phyloP scores from a whole-genome alignment of 1,284 basidiomycete species.

The Amylostereum areolatum region DNA sequence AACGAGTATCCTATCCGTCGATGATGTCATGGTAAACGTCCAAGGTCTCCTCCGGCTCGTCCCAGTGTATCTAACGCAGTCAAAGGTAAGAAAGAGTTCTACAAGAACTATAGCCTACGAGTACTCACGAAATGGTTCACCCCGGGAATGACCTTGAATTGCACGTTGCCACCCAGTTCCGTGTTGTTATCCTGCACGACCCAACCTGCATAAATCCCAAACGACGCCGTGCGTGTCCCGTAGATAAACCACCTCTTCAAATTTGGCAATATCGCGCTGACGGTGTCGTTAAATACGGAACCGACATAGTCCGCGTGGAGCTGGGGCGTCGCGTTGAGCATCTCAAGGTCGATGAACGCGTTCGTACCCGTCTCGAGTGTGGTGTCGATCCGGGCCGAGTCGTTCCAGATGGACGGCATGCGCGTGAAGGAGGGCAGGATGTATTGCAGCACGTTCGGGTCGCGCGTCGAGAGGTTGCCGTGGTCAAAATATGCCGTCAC shows the following conservation, averaged over 20 bases:
- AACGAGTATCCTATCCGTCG: not conserved
- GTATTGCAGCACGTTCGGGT: not conserved
- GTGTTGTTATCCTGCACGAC: not conserved
- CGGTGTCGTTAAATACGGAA: not conserved
- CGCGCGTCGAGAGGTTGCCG: slow-evolving; percentile 1
- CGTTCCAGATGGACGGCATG: not conserved
- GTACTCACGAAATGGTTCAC: slow-evolving; percentile 2
- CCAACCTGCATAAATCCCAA: not conserved
- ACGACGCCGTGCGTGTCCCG: not conserved
- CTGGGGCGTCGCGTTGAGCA: not conserved
- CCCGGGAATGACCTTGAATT: not conserved
- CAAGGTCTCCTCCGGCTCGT: not conserved
- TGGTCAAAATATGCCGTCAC: slow-evolving; percentile 3
- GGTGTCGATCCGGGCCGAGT: not conserved
- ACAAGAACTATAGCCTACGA: not conserved
- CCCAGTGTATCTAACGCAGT: not conserved
- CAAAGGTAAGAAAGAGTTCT: not conserved
- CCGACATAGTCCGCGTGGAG: not conserved
- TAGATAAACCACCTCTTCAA: not conserved
- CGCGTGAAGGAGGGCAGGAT: not conserved
- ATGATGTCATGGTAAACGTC: not conserved
- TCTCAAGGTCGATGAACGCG: not conserved
- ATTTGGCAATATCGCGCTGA: not conserved
- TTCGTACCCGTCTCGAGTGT: not conserved
- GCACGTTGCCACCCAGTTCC: not conserved